phyloP scores from a whole-genome alignment of 306 rosid species.

The Trifolium dubium region DNA sequence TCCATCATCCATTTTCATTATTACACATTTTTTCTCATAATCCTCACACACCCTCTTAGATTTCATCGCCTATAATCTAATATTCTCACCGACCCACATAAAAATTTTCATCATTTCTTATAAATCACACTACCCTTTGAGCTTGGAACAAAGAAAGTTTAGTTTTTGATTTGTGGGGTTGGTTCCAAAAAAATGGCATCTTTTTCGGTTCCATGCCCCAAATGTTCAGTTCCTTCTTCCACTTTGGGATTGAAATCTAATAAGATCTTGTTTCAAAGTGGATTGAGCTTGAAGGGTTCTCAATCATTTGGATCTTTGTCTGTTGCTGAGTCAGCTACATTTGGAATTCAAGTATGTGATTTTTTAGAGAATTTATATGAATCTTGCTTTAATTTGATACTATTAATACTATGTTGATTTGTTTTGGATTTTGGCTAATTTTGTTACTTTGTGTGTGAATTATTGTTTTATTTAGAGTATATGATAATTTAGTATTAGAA shows the following conservation, averaged over 20 bases:
- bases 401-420: slow-evolving; percentile 21
- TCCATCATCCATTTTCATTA: slow-evolving; percentile 43
- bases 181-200: slow-evolving; percentile 57
- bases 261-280: slow-evolving; percentile 40
- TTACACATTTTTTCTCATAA: slow-evolving; percentile 17
- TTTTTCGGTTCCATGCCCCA: slow-evolving; percentile 68
- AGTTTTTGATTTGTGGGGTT: slow-evolving; percentile 39
- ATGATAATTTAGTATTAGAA: neutral
- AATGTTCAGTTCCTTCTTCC: slow-evolving; percentile 42
- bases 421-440: slow-evolving; percentile 36
- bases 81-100: slow-evolving; percentile 41
- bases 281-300: slow-evolving; percentile 44
- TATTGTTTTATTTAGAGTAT: neutral
- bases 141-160: slow-evolving; percentile 10
- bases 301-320: slow-evolving; percentile 53
- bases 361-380: slow-evolving; percentile 8
- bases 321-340: slow-evolving; percentile 42
- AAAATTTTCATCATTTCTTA: slow-evolving; percentile 20
- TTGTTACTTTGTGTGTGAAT: slow-evolving; percentile 12
- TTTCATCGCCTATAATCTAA: slow-evolving; percentile 42
- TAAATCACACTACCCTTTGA: slow-evolving; percentile 33
- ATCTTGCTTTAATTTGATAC: slow-evolving; percentile 22
- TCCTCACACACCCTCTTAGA: slow-evolving; percentile 42
- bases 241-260: slow-evolving; percentile 44
- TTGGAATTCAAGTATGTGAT: slow-evolving; percentile 42